A percentile compares a stretch with the other conserved stretches of the same genome.
Evolutionary conservation across 306 rosid genomes (phyloP).

Genomic region (Lathyrus oleraceus): DNA sequence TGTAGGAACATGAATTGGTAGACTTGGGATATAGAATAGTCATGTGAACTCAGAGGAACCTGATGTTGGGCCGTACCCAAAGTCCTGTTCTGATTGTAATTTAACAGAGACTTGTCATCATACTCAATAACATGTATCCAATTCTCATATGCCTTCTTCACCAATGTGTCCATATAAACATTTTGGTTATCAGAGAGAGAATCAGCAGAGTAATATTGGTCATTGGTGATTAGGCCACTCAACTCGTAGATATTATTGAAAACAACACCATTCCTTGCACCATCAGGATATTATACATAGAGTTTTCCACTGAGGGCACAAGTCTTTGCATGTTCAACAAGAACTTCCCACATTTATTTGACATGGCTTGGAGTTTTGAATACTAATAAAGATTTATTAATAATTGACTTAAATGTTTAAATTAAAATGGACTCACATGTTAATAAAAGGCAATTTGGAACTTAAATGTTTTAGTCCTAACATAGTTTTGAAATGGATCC

Average conservation of each 20-base stretch:
- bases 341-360: constrained; percentile 92
- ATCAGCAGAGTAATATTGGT: constrained; percentile 64
- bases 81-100: constrained; percentile 58
- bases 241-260: constrained; percentile 78
- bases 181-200: constrained; percentile 72
- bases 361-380: too few species aligned
- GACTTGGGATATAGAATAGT: too few species aligned
- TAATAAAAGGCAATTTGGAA: too few species aligned
- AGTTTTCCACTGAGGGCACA: constrained; percentile 72
- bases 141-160: constrained; percentile 86
- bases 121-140: constrained; percentile 86
- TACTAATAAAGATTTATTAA: too few species aligned
- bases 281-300: constrained; percentile 80
- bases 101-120: constrained; percentile 65
- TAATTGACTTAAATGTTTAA: too few species aligned
- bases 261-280: constrained; percentile 69
- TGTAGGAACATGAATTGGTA: too few species aligned
- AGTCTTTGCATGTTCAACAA: constrained; percentile 84
- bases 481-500: too few species aligned
- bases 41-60: too few species aligned
- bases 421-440: too few species aligned
- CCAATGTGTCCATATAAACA: constrained; percentile 81
- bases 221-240: constrained; percentile 74
- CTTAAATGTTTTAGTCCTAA: too few species aligned
- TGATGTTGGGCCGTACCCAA: too few species aligned